A percentile compares a stretch with the other conserved stretches of the same genome.
Conservation (phyloP, 495 filamentous ascomycete genomes). For the Xylaria telfairii region DNA sequence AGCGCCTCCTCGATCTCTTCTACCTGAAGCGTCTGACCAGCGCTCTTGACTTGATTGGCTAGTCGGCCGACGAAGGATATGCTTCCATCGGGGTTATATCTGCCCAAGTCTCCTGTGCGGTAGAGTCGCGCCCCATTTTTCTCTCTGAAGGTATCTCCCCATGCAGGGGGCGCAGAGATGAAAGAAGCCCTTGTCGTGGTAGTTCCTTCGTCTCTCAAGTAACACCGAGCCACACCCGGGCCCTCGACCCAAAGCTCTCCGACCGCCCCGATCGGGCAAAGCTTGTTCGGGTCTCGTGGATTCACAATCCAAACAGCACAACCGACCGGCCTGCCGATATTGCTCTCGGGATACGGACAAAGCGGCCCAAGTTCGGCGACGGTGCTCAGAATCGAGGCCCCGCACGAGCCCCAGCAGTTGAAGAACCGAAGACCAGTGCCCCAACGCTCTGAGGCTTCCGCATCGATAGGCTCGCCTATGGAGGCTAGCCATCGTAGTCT, state of each 20-base stretch:
- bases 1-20: constrained; percentile 48
- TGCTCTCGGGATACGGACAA: constrained; percentile 39
- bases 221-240: constrained; percentile 56
- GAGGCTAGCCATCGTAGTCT: constrained; percentile 35
- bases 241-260: constrained; percentile 58
- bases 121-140: constrained; percentile 41
- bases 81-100: constrained; percentile 46
- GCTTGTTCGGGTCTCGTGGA: constrained; percentile 38
- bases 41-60: constrained; percentile 52
- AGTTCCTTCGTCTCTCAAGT: constrained; percentile 59
- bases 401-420: constrained; percentile 33
- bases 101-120: constrained; percentile 48
- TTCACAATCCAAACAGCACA: constrained; percentile 42
- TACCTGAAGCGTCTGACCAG: constrained; percentile 50
- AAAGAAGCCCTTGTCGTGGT: constrained; percentile 51
- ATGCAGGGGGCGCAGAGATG: constrained; percentile 48
- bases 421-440: constrained; percentile 38
- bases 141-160: constrained; percentile 46
- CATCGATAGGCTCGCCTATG: constrained; percentile 38
- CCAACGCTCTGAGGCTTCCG: constrained; percentile 34
- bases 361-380: constrained; percentile 36
- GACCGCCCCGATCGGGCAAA: constrained; percentile 50
- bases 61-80: constrained; percentile 46
- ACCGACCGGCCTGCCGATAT: constrained; percentile 45
- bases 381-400: constrained; percentile 40